phyloP scores from a whole-genome alignment of 202 grass and related monocot genomes.

The Tripidium arundinaceum region DNA sequence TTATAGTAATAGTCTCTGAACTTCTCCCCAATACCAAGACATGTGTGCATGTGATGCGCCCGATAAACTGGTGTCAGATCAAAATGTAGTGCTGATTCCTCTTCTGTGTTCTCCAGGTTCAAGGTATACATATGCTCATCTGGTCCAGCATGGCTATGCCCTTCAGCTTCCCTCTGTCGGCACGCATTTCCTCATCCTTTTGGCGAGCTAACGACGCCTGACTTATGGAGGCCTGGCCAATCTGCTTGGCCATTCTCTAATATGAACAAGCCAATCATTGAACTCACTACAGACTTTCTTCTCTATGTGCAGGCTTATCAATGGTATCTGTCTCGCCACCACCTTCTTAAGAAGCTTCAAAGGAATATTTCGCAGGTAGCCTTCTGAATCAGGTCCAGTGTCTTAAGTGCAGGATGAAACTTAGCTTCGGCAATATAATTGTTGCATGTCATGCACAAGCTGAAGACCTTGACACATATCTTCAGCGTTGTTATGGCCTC shows the following conservation, averaged over 20 bases:
- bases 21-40: constrained; percentile 74
- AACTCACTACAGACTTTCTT: constrained; percentile 79
- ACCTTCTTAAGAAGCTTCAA: constrained; percentile 58
- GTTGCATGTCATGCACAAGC: constrained; percentile 56
- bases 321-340: constrained; percentile 62
- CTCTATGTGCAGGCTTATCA: constrained; percentile 80
- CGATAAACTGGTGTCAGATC: constrained; percentile 76
- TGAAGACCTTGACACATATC: constrained; percentile 50
- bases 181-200: constrained; percentile 59
- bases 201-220: constrained; percentile 76
- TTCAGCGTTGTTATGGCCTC: constrained; percentile 52
- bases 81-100: constrained; percentile 64
- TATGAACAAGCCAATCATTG: constrained; percentile 88
- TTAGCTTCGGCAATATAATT: constrained; percentile 39
- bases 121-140: constrained; percentile 53
- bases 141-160: constrained; percentile 47
- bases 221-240: constrained; percentile 72
- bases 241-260: constrained; percentile 71
- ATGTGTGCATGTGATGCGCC: constrained; percentile 64
- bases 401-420: constrained; percentile 68
- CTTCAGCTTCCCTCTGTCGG: constrained; percentile 60
- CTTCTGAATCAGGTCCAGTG: constrained; percentile 60
- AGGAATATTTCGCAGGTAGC: constrained; percentile 63
- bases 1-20: constrained; percentile 85
- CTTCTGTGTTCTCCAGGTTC: constrained; percentile 48